These are phyloP conservation scores for Zea mays DNA, from an alignment of 176 grass and related monocot genomes.

Conservation along the genomic window DNA sequence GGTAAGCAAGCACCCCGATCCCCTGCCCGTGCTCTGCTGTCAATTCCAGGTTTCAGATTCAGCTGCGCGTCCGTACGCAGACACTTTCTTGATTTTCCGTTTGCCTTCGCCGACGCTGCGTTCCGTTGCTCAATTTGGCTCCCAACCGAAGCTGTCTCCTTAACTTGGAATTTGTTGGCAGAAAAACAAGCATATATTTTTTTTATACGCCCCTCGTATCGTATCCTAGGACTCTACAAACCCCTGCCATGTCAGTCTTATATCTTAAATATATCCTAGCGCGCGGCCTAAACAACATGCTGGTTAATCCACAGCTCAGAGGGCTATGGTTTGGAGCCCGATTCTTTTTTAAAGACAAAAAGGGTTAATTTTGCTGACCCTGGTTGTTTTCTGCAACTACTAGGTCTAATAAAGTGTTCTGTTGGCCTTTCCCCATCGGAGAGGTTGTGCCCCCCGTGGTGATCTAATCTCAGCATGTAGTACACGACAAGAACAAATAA, in stretches of 20 bases:
- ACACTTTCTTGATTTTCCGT: neutral
- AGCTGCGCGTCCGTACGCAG: neutral
- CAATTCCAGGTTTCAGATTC: neutral
- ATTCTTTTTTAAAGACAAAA: neutral
- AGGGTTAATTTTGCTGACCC: constrained; percentile 19
- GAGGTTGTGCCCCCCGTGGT: constrained; percentile 8
- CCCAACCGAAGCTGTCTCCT: constrained; percentile 11
- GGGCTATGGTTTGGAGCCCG: neutral
- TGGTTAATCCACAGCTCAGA: constrained; percentile 7
- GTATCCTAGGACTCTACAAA: constrained; percentile 6
- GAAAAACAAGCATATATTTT: neutral
- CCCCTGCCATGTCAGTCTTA: neutral
- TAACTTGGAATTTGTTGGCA: neutral
- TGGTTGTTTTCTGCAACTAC: neutral
- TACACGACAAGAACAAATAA: constrained; percentile 25
- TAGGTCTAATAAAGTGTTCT: neutral
- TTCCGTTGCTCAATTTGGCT: constrained; percentile 21
- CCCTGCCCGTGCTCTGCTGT: too few species aligned
- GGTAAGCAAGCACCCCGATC: constrained; percentile 14
- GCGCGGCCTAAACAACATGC: neutral
- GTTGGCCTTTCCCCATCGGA: constrained; percentile 33
- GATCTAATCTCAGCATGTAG: constrained; percentile 31
- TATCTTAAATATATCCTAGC: neutral
- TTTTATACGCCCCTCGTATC: neutral
- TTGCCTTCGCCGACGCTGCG: neutral